Conservation (phyloP, 2,329 filamentous ascomycete genomes). For the Stachybotrys echinatus region DNA sequence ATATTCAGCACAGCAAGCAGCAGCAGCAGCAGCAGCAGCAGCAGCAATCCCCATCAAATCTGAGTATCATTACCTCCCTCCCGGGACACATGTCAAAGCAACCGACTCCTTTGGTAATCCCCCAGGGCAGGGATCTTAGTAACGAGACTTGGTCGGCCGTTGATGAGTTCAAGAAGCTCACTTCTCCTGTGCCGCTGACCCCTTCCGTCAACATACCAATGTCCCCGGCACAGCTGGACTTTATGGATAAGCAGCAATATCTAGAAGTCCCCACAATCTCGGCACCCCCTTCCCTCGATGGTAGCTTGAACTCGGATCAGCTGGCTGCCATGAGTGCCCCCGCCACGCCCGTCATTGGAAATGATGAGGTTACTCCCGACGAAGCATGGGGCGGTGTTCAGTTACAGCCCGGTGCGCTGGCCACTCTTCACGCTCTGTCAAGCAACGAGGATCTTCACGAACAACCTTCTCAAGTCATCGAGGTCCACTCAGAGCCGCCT, state of each 20-base stretch:
- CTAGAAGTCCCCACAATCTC: constrained; percentile 68
- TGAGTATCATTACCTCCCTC: constrained; percentile 21
- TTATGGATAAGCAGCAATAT: constrained; percentile 59
- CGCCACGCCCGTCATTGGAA: constrained; percentile 69
- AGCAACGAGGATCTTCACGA: constrained; percentile 53
- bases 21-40: too few relatives aligned
- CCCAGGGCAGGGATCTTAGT: constrained; percentile 26
- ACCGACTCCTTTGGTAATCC: constrained; percentile 46
- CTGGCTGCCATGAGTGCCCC: constrained; percentile 79
- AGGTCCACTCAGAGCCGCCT: constrained; percentile 31
- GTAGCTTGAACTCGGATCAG: constrained; percentile 83
- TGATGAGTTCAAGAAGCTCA: constrained; percentile 40
- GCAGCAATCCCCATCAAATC: constrained; percentile 9
- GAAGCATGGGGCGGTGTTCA: constrained; percentile 67
- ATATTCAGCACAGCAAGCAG: not conserved
- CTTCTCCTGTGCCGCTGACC: constrained; percentile 57
- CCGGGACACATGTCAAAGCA: constrained; percentile 22
- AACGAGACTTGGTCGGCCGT: constrained; percentile 38
- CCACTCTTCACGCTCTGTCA: constrained; percentile 71
- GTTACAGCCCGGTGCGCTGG: constrained; percentile 75
- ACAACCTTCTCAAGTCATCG: constrained; percentile 34
- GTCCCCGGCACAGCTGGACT: constrained; percentile 68
- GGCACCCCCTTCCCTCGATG: constrained; percentile 83
- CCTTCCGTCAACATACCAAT: constrained; percentile 66
- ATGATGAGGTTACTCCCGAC: constrained; percentile 47